Conservation (phyloP, 768 basidiomycete genomes). For the Suillus americanus region DNA sequence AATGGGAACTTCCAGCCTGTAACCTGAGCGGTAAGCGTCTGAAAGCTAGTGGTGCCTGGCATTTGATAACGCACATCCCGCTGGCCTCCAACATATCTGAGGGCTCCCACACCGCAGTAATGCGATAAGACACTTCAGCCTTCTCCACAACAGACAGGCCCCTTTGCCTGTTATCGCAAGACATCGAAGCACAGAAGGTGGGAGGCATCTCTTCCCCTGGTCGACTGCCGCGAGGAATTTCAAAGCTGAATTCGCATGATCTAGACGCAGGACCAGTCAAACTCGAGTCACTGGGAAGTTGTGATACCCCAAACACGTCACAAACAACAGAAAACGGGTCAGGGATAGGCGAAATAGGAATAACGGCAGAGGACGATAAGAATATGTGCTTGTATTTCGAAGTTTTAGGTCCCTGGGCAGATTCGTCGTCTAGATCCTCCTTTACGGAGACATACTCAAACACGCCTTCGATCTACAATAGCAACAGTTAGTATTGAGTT, state of each 20-base stretch:
- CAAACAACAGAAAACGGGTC: conserved; percentile 26
- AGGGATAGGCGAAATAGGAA: conserved; percentile 35
- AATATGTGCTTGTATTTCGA: conserved; percentile 45
- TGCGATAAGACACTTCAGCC: conserved; percentile 50
- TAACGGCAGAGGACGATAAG: conserved; percentile 44
- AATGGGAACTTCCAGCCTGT: conserved; percentile 65
- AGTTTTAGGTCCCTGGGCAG: conserved; percentile 20
- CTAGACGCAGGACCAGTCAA: conserved; percentile 32
- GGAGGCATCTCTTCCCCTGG: conserved; percentile 62
- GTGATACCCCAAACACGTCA: conserved; percentile 40
- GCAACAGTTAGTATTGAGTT: conserved; percentile 8
- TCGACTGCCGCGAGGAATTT: conserved; percentile 49
- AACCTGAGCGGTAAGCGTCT: conserved; percentile 8
- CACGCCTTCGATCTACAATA: conserved; percentile 57
- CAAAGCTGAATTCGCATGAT: conserved; percentile 51
- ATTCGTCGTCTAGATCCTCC: conserved; percentile 18
- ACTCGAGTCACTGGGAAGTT: conserved; percentile 45
- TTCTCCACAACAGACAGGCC: conserved; percentile 32
- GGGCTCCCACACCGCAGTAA: conserved; percentile 61
- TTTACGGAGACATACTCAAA: conserved; percentile 45
- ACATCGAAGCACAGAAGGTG: conserved; percentile 46
- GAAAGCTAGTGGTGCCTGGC: neutral
- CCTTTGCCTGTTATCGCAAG: conserved; percentile 25
- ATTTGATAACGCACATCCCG: conserved; percentile 45
- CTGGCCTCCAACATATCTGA: conserved; percentile 41